A percentile compares a stretch with the other conserved stretches of the same genome.
phyloP scores from a whole-genome alignment of 208 protist species.

The Naegleria lovaniensis region DNA sequence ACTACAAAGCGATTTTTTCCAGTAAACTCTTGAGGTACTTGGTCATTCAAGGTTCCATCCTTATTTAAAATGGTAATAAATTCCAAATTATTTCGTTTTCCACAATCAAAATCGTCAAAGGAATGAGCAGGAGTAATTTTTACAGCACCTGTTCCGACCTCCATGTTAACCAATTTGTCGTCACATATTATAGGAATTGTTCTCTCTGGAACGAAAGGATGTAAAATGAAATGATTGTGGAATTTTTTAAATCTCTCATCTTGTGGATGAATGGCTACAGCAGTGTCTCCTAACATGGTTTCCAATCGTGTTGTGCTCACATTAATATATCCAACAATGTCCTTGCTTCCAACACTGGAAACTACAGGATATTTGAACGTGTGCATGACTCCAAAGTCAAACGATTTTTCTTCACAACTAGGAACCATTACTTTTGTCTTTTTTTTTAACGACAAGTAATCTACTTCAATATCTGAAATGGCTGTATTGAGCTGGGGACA shows the following conservation, averaged over 20 bases:
- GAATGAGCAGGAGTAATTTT: constrained; percentile 99
- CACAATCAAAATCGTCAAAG: constrained; percentile 97
- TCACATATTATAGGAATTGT: constrained; percentile 97
- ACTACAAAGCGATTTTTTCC: constrained; percentile 93
- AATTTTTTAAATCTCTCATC: constrained; percentile 92
- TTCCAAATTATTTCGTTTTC: constrained; percentile 86
- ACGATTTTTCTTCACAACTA: constrained; percentile 63
- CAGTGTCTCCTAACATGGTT: constrained; percentile 98
- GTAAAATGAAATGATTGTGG: constrained; percentile 86
- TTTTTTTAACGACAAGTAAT: constrained; percentile 63
- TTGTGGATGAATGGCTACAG: constrained; percentile 94
- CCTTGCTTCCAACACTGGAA: constrained; percentile 66
- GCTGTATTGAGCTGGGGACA: constrained; percentile 94
- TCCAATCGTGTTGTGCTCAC: constrained; percentile 97
- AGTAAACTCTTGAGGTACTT: constrained; percentile 69
- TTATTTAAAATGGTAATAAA: constrained; percentile 91
- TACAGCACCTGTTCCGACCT: constrained; percentile 94
- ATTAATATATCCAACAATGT: constrained; percentile 73
- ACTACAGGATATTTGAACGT: constrained; percentile 77
- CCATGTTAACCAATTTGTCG: constrained; percentile 89
- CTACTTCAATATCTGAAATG: constrained; percentile 99
- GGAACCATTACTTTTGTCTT: constrained; percentile 60
- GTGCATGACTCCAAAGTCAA: constrained; percentile 86
- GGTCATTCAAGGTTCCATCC: constrained; percentile 83
- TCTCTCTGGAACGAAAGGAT: constrained; percentile 84